A percentile compares a stretch with the other conserved stretches of the same genome.
Conservation (phyloP, 257 asterid genomes). For the Craterostigma plantagineum region DNA sequence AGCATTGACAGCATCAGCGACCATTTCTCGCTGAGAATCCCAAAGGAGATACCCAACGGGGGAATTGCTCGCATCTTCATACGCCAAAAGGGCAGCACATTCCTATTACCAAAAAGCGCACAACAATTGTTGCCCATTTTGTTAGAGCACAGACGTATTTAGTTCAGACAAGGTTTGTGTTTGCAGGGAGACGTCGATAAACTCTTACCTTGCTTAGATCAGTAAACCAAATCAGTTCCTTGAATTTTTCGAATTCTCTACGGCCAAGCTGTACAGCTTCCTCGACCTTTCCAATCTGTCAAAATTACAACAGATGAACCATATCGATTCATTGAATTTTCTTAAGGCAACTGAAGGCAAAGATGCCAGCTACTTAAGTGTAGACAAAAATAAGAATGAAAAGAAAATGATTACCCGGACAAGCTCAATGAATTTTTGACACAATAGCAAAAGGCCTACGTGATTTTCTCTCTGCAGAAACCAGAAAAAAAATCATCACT, state of each 20-base stretch:
- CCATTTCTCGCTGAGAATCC: conserved; percentile 66
- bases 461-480: conserved; percentile 52
- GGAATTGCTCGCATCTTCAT: conserved; percentile 51
- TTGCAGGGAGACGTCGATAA: not conserved
- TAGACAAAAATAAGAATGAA: conserved; percentile 2
- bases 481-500: too few species aligned
- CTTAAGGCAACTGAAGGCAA: not conserved
- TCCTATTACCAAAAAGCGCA: conserved; percentile 30
- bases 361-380: too few species aligned
- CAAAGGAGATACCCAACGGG: conserved; percentile 73
- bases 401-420: conserved; percentile 43
- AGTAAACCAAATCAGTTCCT: conserved; percentile 28
- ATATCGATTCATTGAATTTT: not conserved
- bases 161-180: not conserved
- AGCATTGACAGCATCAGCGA: conserved; percentile 88
- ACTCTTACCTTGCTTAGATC: conserved; percentile 61
- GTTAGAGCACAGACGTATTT: conserved; percentile 3
- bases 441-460: conserved; percentile 53
- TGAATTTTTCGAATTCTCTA: conserved; percentile 52
- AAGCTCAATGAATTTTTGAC: conserved; percentile 79
- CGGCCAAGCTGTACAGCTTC: conserved; percentile 62
- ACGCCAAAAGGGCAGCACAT: conserved; percentile 83
- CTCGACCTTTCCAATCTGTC: conserved; percentile 48
- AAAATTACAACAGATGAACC: not conserved
- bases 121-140: not conserved